Evolutionary conservation across 2,329 filamentous ascomycete genomes (phyloP).

Genomic region (Penicillium polonicum): DNA sequence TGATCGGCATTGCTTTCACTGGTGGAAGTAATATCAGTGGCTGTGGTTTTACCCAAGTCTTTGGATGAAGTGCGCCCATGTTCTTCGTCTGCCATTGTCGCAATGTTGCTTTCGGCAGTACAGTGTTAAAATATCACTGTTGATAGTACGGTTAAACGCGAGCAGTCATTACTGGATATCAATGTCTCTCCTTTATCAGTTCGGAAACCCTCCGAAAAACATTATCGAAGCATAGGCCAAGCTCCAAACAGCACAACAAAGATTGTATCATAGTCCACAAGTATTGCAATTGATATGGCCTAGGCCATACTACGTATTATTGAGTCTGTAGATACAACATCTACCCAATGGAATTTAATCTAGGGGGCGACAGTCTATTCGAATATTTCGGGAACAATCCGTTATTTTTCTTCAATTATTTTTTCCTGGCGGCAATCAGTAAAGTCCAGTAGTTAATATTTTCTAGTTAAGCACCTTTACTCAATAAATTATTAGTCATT

Average conservation of each 20-base stretch:
- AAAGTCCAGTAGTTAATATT: neutral
- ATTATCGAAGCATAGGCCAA: neutral
- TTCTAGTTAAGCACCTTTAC: neutral
- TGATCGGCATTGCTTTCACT: neutral
- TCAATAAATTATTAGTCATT: neutral
- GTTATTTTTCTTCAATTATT: neutral
- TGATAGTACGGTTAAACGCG: neutral
- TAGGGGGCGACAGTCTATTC: neutral
- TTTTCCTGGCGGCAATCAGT: neutral
- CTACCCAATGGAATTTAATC: too few species aligned
- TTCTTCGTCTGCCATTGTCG: conserved; percentile 2
- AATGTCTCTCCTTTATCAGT: neutral
- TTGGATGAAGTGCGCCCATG: neutral
- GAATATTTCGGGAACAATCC: neutral
- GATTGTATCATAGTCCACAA: conserved; percentile 10
- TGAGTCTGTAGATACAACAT: neutral
- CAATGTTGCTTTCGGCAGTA: neutral
- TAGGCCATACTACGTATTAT: neutral
- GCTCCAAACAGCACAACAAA: neutral
- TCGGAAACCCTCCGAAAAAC: conserved; percentile 6
- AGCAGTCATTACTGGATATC: neutral
- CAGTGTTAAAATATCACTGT: neutral
- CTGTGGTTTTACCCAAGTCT: neutral
- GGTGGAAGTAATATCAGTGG: conserved; percentile 1
- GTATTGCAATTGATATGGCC: conserved; percentile 8